A percentile compares a stretch with the other conserved stretches of the same genome.
These are phyloP conservation scores for Flaveria brownii DNA, from an alignment of 129 eudicot genomes.

Conservation along the genomic window DNA sequence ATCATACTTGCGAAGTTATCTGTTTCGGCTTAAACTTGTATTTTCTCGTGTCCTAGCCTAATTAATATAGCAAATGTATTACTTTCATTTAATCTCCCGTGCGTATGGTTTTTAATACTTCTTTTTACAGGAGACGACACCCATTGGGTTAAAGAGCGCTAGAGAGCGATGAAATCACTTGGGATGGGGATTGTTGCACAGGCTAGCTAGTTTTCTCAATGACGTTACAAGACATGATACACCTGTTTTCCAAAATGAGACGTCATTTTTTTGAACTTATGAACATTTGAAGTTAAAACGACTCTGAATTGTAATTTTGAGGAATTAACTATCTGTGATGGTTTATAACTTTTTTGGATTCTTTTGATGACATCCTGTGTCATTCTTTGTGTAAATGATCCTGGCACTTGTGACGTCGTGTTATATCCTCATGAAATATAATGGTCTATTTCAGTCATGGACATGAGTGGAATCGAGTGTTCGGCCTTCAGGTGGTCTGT, in stretches of 20 bases:
- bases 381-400: too few species aligned
- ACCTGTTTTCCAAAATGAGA: conserved; percentile 8
- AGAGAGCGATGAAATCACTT: neutral
- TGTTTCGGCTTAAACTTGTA: neutral
- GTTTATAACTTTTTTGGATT: neutral
- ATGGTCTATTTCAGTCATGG: too few species aligned
- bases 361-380: neutral
- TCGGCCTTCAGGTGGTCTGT: too few species aligned
- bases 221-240: conserved; percentile 17
- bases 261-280: conserved; percentile 17
- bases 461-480: too few species aligned
- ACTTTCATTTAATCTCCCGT: neutral
- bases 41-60: neutral
- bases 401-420: neutral
- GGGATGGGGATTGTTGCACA: conserved; percentile 23
- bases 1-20: neutral
- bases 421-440: neutral
- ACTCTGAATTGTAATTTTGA: conserved; percentile 13
- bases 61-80: neutral
- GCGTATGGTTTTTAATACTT: neutral
- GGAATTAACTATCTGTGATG: conserved; percentile 16
- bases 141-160: conserved; percentile 31
- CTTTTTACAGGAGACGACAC: conserved; percentile 32
- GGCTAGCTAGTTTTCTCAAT: conserved; percentile 28
- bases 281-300: conserved; percentile 15